Conservation (phyloP, 1,284 basidiomycete species). For the Pascua guehoae region DNA sequence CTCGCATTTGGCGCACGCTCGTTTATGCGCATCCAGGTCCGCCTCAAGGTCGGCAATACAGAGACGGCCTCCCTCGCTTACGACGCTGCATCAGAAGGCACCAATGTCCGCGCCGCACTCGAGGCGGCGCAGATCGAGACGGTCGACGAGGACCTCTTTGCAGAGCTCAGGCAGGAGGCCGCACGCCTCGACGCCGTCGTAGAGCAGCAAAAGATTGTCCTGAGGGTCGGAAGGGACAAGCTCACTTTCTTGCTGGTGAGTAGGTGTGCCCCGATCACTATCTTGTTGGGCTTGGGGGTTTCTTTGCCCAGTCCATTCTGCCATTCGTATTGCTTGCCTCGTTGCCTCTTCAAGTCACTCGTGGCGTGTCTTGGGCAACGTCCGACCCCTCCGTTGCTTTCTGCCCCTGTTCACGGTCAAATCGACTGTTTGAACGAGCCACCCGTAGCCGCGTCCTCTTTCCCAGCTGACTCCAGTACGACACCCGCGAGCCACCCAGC, state of each 20-base stretch:
- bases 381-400: too few species aligned
- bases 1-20: slow-evolving; percentile 34
- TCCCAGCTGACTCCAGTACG: slow-evolving; percentile 22
- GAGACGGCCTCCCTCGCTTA: slow-evolving; percentile 4
- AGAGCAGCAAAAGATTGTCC: slow-evolving; percentile 18
- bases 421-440: too few species aligned
- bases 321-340: too few species aligned
- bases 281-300: too few species aligned
- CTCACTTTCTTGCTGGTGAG: slow-evolving; percentile 34
- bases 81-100: slow-evolving; percentile 8
- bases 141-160: slow-evolving; percentile 47
- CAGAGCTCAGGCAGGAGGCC: slow-evolving; percentile 32
- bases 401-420: too few species aligned
- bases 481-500: slow-evolving; percentile 19
- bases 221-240: slow-evolving; percentile 26
- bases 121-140: slow-evolving; percentile 43
- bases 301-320: too few species aligned
- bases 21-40: slow-evolving; percentile 28
- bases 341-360: too few species aligned
- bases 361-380: too few species aligned
- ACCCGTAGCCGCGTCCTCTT: too few species aligned
- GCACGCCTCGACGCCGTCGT: slow-evolving; percentile 18
- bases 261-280: not conserved
- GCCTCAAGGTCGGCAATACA: slow-evolving; percentile 9
- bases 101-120: slow-evolving; percentile 17